Evolutionary conservation across 108 stramenopile species (phyloP), one percentile per base, ranked within the genome.

Genomic region (Discostella pseudostelligera): DNA sequence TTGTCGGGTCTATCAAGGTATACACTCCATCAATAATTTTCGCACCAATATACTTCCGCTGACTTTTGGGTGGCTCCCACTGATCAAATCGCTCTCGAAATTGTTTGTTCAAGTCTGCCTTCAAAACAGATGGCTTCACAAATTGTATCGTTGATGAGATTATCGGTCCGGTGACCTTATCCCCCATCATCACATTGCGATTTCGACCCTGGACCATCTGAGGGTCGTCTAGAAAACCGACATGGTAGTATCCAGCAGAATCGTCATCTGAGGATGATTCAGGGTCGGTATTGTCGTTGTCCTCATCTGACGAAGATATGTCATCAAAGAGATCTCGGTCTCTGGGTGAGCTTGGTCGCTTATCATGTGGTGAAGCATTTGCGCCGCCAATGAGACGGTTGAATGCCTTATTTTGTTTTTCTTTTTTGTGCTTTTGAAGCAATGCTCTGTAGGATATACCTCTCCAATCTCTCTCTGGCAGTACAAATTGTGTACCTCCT

Each of bases 11-110:
- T 56, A 85, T 84, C 17, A 94, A 65, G 1, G 84, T 85, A 54
- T 94, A 94, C 0, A 86, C 72, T 11, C 93, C 93, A 61, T 90
- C 88, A 29, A 90, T 62, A 14, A 90, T 87, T 67, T 69, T 74
- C 9, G 89, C 93, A 28, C 87, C 83, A 37, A 94, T 94, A 44
- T 59, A 76, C 43, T 74, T 78, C 55, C 78, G 73, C 47, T 59
- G 62, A 20, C 59, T 61, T 66, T 87, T 83, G 0, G 89, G 84
- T 21, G 93, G 93, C 48, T 94, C 89, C 87, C 89, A 94, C 14
- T 85, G 86, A 74, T 94, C 93, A 82, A 94, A 94, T 4, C 89
- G 80, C 32, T 96, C 95, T 11, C 91, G 76, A 72, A 97, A 97
- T 76, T 96, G 87, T 56, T 91, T 87, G 74, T 97, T 97, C 8